These are phyloP conservation scores for Penicillium arizonense DNA, from an alignment of 495 filamentous ascomycete species.

Conservation along the genomic window DNA sequence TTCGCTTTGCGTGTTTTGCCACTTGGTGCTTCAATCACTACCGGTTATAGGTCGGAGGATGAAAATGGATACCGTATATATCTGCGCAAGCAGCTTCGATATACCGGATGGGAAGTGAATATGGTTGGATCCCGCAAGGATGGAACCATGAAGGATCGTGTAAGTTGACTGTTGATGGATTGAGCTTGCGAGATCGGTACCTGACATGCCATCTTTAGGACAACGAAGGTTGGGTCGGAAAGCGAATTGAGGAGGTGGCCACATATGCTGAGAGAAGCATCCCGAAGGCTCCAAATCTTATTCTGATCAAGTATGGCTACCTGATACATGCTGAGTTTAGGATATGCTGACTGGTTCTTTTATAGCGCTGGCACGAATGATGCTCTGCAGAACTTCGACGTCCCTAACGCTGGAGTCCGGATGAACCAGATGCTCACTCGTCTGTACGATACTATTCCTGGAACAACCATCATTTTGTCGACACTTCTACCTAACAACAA, in stretches of 20 bases:
- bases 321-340: background rate
- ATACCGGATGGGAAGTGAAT: constrained; percentile 41
- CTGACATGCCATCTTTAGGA: constrained; percentile 17
- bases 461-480: constrained; percentile 47
- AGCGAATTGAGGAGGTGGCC: constrained; percentile 44
- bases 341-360: background rate
- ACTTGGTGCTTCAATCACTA: constrained; percentile 58
- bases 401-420: constrained; percentile 25
- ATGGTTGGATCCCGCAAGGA: constrained; percentile 47
- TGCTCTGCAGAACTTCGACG: constrained; percentile 32
- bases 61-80: constrained; percentile 53
- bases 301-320: constrained; percentile 39
- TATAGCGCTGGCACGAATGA: constrained; percentile 49
- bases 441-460: constrained; percentile 36
- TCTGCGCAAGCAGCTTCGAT: constrained; percentile 38
- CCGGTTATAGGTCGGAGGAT: constrained; percentile 48
- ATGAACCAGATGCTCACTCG: constrained; percentile 33
- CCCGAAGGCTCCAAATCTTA: constrained; percentile 43
- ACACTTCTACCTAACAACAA: constrained; percentile 44
- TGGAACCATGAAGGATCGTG: constrained; percentile 52
- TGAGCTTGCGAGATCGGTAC: background rate
- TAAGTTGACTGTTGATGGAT: constrained; percentile 3
- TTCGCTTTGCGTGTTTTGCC: constrained; percentile 49
- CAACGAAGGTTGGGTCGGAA: constrained; percentile 51
- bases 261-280: constrained; percentile 29